phyloP scores from a whole-genome alignment of 2,329 filamentous ascomycete genomes.

The Monosporascus sp. region DNA sequence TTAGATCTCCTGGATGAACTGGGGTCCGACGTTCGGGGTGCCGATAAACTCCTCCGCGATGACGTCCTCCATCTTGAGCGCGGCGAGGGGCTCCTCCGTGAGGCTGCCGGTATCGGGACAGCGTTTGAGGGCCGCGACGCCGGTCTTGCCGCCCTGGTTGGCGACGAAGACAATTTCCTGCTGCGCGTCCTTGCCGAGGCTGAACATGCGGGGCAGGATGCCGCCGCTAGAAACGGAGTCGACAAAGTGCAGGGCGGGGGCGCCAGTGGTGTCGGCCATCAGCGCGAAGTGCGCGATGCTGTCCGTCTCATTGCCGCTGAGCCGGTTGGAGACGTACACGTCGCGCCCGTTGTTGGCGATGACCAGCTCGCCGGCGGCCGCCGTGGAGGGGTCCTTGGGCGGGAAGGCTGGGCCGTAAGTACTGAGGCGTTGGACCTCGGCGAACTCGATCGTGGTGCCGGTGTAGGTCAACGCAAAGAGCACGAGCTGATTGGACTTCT shows the following conservation, averaged over 20 bases:
- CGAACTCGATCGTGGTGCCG: constrained; percentile 30
- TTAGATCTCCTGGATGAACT: constrained; percentile 23
- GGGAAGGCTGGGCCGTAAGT: constrained; percentile 32
- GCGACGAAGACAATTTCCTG: constrained; percentile 36
- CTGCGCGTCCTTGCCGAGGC: constrained; percentile 25
- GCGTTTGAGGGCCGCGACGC: constrained; percentile 34
- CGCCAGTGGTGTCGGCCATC: constrained; percentile 6
- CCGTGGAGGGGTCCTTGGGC: constrained; percentile 29
- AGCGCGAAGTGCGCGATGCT: constrained; percentile 41
- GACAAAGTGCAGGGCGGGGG: constrained; percentile 13
- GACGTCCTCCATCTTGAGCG: constrained; percentile 8
- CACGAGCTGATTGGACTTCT: constrained; percentile 39
- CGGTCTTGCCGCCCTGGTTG: constrained; percentile 38
- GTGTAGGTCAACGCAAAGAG: constrained; percentile 37
- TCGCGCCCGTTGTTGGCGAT: constrained; percentile 35
- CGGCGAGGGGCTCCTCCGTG: constrained; percentile 14
- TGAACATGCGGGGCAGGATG: constrained; percentile 42
- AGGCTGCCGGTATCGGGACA: constrained; percentile 12
- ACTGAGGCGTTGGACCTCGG: constrained; percentile 30
- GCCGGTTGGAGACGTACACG: constrained; percentile 47
- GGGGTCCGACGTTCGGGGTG: constrained; percentile 16
- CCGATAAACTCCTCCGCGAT: constrained; percentile 9
- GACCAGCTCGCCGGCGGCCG: constrained; percentile 41
- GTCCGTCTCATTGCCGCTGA: constrained; percentile 40
- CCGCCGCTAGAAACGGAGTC: constrained; percentile 19